Conservation (phyloP, 805 yeast genomes). For the Starmerella etchellsii region DNA sequence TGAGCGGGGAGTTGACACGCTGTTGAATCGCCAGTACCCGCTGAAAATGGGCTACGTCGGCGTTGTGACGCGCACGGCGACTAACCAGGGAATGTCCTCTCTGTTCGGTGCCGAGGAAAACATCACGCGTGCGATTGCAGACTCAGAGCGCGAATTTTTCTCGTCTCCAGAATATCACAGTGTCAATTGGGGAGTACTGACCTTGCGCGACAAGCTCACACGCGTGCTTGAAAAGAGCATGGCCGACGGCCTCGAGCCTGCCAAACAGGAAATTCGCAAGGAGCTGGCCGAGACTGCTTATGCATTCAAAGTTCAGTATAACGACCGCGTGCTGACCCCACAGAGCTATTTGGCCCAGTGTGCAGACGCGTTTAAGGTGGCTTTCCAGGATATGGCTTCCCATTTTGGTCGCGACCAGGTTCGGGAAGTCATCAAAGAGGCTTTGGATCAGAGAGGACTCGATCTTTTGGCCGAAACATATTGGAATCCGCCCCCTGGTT, state of each 20-base stretch:
- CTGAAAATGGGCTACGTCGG: conserved; percentile 96
- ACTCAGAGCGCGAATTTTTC: conserved; percentile 46
- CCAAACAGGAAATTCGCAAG: conserved; percentile 69
- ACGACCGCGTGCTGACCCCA: conserved; percentile 87
- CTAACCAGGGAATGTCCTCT: conserved; percentile 26
- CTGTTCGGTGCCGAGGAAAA: conserved; percentile 32
- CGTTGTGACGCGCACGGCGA: conserved; percentile 70
- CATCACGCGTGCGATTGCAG: conserved; percentile 37
- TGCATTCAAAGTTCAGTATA: conserved; percentile 89
- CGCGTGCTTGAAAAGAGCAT: conserved; percentile 78
- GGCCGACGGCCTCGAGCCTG: conserved; percentile 80
- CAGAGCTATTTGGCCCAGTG: conserved; percentile 88
- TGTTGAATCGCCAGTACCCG: conserved; percentile 75
- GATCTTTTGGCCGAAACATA: conserved; percentile 80
- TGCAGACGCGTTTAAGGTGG: conserved; percentile 71
- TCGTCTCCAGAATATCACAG: conserved; percentile 45
- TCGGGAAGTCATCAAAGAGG: conserved; percentile 62
- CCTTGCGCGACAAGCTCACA: conserved; percentile 68
- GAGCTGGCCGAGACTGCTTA: conserved; percentile 90
- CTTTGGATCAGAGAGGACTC: conserved; percentile 76
- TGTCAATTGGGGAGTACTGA: conserved; percentile 63
- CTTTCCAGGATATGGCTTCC: conserved; percentile 75
- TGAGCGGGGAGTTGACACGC: conserved; percentile 48
- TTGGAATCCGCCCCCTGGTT: conserved; percentile 58
- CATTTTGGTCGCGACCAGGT: conserved; percentile 74